Base-by-base conservation (phyloP, 768 basidiomycete genomes). In the Coprinopsis strossmayeri region DNA sequence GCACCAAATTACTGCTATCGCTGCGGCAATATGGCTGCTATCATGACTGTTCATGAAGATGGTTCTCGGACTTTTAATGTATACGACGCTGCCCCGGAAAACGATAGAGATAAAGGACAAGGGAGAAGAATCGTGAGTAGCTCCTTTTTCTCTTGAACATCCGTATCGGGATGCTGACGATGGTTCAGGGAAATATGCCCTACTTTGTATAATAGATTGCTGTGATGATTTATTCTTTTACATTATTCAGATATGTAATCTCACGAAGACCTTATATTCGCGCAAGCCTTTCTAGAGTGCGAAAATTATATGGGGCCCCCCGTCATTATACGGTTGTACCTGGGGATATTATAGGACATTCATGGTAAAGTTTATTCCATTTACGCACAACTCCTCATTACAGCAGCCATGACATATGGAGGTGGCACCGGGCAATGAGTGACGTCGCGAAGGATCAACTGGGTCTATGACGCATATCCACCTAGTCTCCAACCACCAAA, bases 71-170 rank as follows among this genome's bases (percentile, higher is more conserved):
- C 71, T 50, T 96, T 96, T 60, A 86, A 78, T 13, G 89, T 91
- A 15, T 96, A 87, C 57, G 83, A 82, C 34, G 90, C 92, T 1
- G 93, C 93, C 1, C 77, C 76, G 55, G 93, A 95, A 75, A 96
- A 96, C 58, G 84, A 89, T 60, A 71, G 82, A 52, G 92, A 95
- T 65, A 77, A 82, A 57, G 84, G 83, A 70, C 84, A 84, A 59
- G 77, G 79, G 32, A 70, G 87, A 61, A 76, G 82, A 57, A 69
- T 84, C 75, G 91, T 91, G 59, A 62, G 85, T 46, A 10, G 7
- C 37, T 26, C 21, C 17, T 15, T 25, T 37, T 34, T 7, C 9
- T 5, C 35, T 38, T 18, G 35, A 38, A 9, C 5, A 5, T 38
- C 17, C 35, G 10, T 10, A 11, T 5, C 35, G 7, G 30, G 9